phyloP scores from a whole-genome alignment of 2,329 filamentous ascomycete species.

The Mariannaea elegans region DNA sequence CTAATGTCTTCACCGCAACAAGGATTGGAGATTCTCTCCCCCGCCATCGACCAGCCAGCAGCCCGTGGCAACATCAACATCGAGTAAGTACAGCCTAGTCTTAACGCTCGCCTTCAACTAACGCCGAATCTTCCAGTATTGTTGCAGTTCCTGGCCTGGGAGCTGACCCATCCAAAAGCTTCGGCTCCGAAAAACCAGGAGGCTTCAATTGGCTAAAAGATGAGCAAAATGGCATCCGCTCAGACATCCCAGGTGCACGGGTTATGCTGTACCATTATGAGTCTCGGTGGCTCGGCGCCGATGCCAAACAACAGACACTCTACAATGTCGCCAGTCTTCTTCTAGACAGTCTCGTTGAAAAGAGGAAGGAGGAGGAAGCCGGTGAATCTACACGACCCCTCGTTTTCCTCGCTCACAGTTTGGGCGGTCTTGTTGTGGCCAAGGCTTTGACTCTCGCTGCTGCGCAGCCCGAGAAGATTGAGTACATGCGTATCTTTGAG shows the following conservation, averaged over 20 bases:
- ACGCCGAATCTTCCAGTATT: background rate
- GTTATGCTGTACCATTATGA: conserved; percentile 17
- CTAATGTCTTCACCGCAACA: conserved; percentile 12
- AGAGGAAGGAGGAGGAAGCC: conserved; percentile 7
- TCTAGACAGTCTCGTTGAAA: conserved; percentile 16
- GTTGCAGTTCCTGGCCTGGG: conserved; percentile 14
- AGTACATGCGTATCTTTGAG: conserved; percentile 18
- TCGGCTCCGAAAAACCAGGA: conserved; percentile 15
- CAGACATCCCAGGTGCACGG: conserved; percentile 12
- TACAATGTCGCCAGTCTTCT: conserved; percentile 18
- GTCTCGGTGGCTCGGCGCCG: conserved; percentile 16
- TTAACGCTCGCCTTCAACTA: background rate
- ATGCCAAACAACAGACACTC: conserved; percentile 15
- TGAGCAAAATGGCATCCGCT: conserved; percentile 14
- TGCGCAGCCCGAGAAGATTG: conserved; percentile 14
- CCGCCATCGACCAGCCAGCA: conserved; percentile 1
- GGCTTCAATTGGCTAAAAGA: conserved; percentile 22
- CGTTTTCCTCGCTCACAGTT: conserved; percentile 16
- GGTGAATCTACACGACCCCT: conserved; percentile 9
- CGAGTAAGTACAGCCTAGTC: background rate
- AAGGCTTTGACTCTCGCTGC: conserved; percentile 15
- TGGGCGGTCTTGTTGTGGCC: conserved; percentile 19
- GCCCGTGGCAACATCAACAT: conserved; percentile 8
- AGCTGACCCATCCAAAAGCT: conserved; percentile 20
- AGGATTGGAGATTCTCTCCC: conserved; percentile 8